Conservation (phyloP, 768 basidiomycete genomes). For the Auriscalpium orientale region DNA sequence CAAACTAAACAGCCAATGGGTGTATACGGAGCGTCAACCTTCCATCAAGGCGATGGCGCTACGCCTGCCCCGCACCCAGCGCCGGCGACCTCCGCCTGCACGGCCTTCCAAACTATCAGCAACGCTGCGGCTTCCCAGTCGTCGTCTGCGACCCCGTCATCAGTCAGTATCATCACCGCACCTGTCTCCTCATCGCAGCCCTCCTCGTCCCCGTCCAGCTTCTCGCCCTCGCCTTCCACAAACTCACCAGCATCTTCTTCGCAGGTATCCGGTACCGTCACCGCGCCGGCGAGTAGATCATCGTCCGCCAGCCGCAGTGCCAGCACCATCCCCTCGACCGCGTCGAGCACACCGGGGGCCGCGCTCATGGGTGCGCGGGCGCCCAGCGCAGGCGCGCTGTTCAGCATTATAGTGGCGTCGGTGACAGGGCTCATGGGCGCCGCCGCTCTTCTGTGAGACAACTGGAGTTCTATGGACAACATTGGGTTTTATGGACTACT, state of each 20-base stretch:
- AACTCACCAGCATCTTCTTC: not conserved
- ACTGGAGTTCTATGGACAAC: no score
- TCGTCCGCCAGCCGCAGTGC: not conserved
- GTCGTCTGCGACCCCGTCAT: not conserved
- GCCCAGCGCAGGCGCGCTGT: not conserved
- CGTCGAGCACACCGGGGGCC: not conserved
- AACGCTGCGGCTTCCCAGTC: conserved; percentile 26
- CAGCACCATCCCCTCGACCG: not conserved
- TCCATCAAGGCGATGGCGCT: conserved; percentile 50
- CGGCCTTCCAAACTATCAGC: conserved; percentile 40
- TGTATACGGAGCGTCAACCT: conserved; percentile 60
- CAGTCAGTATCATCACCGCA: not conserved
- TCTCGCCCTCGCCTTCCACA: not conserved
- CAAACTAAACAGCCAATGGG: conserved; percentile 42
- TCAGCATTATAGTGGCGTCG: not conserved
- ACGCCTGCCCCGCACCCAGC: conserved; percentile 51
- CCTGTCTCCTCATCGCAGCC: not conserved
- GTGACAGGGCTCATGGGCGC: not conserved
- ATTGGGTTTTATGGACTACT: no score
- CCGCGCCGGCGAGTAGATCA: not conserved
- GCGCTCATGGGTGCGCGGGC: not conserved
- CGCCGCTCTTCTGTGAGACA: no score
- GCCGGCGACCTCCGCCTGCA: conserved; percentile 57
- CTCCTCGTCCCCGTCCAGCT: not conserved
- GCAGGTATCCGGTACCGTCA: not conserved